Base-by-base conservation (phyloP, 1,284 basidiomycete genomes). In the Ustilago crameri region DNA sequence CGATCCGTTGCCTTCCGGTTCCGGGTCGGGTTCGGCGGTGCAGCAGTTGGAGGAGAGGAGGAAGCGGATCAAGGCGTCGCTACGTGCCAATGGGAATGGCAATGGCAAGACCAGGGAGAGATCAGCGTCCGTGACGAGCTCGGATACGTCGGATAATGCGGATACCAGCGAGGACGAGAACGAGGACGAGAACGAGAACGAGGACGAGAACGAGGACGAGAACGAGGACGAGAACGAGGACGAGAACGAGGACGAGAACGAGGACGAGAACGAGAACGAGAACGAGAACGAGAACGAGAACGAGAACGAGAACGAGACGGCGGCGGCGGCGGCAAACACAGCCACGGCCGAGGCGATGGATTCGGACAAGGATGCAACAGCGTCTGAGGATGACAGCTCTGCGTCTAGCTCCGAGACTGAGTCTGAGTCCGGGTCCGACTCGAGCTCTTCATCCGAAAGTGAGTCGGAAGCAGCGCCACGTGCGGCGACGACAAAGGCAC, bases 111-210 rank as follows among this genome's bases (percentile, higher is more conserved):
- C n/a, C n/a, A n/a, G n/a, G n/a, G n/a, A n/a, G n/a, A 60, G 68
- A 27, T 65, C 59, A 9, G 62, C 56, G 17, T 72, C 69, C 24
- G 47, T 67, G 22, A 72, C 69, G 1, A 72, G 65, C 43, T 73
- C 70, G 0, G 70, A 73, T 35, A 62, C 70, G 8, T 68, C 65
- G 34, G 49, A 64, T 17, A 53, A 53, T 23, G 66, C 49, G 0
- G 23, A 59, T 14, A 67, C 48, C 35, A 58, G 56, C 49, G 58
- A 54, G 20, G 58, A 62, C 2, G 54, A 59, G n/a, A n/a, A 14
- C 44, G 17, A 32, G 32, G 7, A n/a, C 56, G 3, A 51, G 41
- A 20, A 42, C 17, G 12, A 14, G 23, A 4, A 20, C 41, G 7
- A 42, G 41, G 41, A 42, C 7, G 41, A 42, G 18, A 12, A 30